These are phyloP conservation scores for Solanum peruvianum DNA, from an alignment of 257 asterid genomes.

Conservation along the genomic window DNA sequence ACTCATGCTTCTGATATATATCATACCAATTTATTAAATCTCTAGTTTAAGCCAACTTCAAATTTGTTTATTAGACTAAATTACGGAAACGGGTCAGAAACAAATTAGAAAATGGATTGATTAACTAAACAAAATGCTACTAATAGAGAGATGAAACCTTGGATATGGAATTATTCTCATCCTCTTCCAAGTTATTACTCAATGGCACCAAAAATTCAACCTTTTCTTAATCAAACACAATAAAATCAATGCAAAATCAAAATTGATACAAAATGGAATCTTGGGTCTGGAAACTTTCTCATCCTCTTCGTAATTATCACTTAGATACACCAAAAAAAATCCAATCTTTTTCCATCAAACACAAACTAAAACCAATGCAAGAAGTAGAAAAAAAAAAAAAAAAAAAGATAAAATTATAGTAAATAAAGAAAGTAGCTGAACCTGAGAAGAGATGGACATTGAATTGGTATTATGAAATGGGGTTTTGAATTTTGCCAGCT, in stretches of 20 bases:
- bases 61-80: not conserved
- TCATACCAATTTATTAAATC: not conserved
- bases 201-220: constrained; percentile 36
- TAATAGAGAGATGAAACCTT: constrained; percentile 20
- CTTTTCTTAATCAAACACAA: not conserved
- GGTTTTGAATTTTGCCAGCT: not conserved
- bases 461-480: not conserved
- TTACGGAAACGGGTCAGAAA: not conserved
- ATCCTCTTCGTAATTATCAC: constrained; percentile 39
- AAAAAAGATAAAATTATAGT: not conserved
- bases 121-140: not conserved
- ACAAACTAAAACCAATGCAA: not conserved
- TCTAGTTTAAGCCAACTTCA: not conserved
- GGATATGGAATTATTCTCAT: constrained; percentile 31
- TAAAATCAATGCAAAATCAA: not conserved
- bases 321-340: constrained; percentile 44
- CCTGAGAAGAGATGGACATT: not conserved
- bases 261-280: constrained; percentile 10
- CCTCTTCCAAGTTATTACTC: constrained; percentile 42
- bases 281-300: constrained; percentile 32
- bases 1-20: not conserved
- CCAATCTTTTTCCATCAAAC: not conserved
- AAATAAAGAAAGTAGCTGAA: not conserved
- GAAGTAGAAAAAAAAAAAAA: not conserved
- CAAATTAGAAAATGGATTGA: not conserved